Evolutionary conservation across 176 grass and related monocot species (phyloP).

Genomic region (Triticum timopheevii): DNA sequence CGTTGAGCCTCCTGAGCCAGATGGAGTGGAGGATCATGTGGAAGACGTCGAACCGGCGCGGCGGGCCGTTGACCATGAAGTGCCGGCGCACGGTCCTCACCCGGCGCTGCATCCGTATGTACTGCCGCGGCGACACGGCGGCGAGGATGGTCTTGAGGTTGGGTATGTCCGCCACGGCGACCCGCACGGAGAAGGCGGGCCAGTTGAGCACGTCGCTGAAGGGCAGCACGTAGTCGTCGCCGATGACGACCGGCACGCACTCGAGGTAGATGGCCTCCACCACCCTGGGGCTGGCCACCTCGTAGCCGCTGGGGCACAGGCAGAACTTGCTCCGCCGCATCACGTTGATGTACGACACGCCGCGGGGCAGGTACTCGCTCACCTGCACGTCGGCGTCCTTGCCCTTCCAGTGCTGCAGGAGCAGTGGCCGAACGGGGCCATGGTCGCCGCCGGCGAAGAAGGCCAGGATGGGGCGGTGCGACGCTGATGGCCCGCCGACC

Average conservation of each 20-base stretch:
- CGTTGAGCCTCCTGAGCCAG: constrained; percentile 86
- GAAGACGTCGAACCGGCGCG: constrained; percentile 61
- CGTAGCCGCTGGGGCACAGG: constrained; percentile 86
- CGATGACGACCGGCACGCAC: constrained; percentile 84
- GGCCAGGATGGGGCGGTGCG: constrained; percentile 56
- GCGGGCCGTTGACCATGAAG: constrained; percentile 63
- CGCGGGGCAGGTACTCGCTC: constrained; percentile 63
- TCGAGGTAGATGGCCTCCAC: constrained; percentile 84
- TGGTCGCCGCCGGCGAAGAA: constrained; percentile 90
- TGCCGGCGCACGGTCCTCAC: constrained; percentile 50
- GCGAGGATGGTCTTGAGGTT: constrained; percentile 54
- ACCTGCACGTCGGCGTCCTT: constrained; percentile 54
- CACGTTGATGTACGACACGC: constrained; percentile 66
- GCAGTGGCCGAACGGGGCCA: constrained; percentile 64
- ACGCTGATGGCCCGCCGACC: constrained; percentile 70
- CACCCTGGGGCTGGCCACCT: constrained; percentile 88
- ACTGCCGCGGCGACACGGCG: constrained; percentile 58
- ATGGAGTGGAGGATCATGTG: constrained; percentile 91
- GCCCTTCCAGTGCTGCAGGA: constrained; percentile 58
- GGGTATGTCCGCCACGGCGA: constrained; percentile 61
- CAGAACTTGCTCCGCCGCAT: constrained; percentile 84
- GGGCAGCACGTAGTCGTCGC: constrained; percentile 66
- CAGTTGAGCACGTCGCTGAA: constrained; percentile 85
- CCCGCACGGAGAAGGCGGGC: constrained; percentile 66
- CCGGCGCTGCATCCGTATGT: constrained; percentile 73